Conservation (phyloP, 192 early-diverging fungal species). For the Podila epicladia region DNA sequence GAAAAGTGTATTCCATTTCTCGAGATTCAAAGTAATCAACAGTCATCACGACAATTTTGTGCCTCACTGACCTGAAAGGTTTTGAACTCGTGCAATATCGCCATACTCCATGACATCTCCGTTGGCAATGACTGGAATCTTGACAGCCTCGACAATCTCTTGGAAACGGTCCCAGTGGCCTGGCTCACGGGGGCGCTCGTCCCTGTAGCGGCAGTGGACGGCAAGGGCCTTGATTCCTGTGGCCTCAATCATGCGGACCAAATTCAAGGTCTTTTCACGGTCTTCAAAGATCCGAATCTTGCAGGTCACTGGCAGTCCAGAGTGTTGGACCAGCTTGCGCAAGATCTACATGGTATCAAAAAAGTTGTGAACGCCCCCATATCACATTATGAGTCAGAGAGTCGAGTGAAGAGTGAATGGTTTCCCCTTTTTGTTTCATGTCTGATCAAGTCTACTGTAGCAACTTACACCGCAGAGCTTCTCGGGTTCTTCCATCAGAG, state of each 20-base stretch:
- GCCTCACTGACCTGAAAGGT: constrained; percentile 57
- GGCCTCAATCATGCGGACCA: constrained; percentile 83
- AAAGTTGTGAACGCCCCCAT: no score
- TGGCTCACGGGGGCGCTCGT: constrained; percentile 81
- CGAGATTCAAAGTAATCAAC: no score
- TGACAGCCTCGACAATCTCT: constrained; percentile 73
- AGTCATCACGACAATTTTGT: neutral
- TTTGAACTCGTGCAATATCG: constrained; percentile 70
- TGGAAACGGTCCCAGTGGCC: constrained; percentile 89
- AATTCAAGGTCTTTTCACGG: constrained; percentile 79
- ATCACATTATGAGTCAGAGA: no score
- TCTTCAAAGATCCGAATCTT: constrained; percentile 70
- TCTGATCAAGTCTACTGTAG: neutral
- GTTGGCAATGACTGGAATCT: constrained; percentile 90
- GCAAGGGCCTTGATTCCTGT: constrained; percentile 90
- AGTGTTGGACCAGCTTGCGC: constrained; percentile 72
- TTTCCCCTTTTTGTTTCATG: neutral
- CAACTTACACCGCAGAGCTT: constrained; percentile 69
- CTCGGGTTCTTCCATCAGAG: constrained; percentile 87
- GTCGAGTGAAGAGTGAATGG: neutral
- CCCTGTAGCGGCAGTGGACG: constrained; percentile 85
- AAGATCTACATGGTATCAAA: constrained; percentile 63
- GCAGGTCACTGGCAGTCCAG: constrained; percentile 79
- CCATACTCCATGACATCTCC: constrained; percentile 82
- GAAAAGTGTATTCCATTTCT: no score